Conservation (phyloP, 495 filamentous ascomycete species). For the Aspergillus cristatus region DNA sequence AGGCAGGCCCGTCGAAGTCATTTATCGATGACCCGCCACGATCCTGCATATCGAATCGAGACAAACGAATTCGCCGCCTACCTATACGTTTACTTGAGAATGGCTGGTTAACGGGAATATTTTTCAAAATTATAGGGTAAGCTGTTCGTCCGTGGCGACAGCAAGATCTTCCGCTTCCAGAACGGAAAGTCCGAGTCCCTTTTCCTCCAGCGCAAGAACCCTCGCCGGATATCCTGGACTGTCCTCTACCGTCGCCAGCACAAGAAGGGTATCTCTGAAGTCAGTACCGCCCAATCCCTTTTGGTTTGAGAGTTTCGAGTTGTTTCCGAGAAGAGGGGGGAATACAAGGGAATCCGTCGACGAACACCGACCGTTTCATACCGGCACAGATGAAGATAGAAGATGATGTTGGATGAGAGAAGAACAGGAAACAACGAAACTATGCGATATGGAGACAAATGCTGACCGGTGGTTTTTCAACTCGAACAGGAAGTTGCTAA, state of each 20-base stretch:
- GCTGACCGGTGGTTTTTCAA: constrained; percentile 33
- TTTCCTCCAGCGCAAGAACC: constrained; percentile 99
- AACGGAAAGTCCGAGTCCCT: constrained; percentile 99
- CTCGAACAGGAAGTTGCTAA: constrained; percentile 87
- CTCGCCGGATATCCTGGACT: constrained; percentile 97
- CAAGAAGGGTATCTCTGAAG: constrained; percentile 99
- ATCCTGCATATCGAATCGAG: not conserved
- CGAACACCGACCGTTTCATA: too few relatives aligned
- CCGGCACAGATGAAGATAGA: too few relatives aligned
- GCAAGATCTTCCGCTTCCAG: constrained; percentile 99
- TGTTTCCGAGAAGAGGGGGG: constrained; percentile 2
- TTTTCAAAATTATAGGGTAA: constrained; percentile 61
- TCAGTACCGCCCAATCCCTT: constrained; percentile 43
- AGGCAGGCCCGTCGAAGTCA: constrained; percentile 1
- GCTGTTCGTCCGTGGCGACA: constrained; percentile 97
- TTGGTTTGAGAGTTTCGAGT: not conserved
- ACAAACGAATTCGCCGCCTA: too few relatives aligned
- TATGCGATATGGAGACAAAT: constrained; percentile 5
- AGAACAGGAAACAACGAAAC: not conserved
- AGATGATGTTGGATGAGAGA: not conserved
- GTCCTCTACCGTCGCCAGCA: constrained; percentile 95
- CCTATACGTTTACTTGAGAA: constrained; percentile 8
- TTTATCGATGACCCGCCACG: constrained; percentile 1
- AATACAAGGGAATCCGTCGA: too few relatives aligned
- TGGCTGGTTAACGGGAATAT: constrained; percentile 20